Evolutionary conservation across 345 rosid species (phyloP).

Genomic region (Physaria fendleri): DNA sequence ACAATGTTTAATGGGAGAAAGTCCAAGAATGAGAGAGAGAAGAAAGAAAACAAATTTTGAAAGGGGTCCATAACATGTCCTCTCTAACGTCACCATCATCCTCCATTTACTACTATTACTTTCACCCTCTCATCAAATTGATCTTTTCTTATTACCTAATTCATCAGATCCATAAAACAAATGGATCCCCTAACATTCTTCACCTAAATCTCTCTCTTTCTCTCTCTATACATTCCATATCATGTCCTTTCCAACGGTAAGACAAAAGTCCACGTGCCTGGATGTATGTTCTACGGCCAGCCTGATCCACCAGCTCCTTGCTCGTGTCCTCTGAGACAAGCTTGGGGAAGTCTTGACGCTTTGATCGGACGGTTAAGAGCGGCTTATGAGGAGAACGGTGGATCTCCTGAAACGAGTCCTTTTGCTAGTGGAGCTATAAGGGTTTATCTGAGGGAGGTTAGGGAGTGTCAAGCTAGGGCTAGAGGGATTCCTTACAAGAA

Average conservation of each 20-base stretch:
- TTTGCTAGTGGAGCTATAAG: conserved; percentile 70
- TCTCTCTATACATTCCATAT: too few species aligned
- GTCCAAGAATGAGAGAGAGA: not conserved
- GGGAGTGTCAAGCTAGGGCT: conserved; percentile 80
- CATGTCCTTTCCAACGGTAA: too few species aligned
- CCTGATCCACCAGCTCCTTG: conserved; percentile 94
- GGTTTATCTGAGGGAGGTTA: conserved; percentile 65
- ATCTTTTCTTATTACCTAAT: conserved; percentile 16
- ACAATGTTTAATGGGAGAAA: not conserved
- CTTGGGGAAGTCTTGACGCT: conserved; percentile 94
- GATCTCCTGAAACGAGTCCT: conserved; percentile 69
- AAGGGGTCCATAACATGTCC: conserved; percentile 25
- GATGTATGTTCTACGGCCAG: conserved; percentile 76
- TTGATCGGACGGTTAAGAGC: conserved; percentile 86
- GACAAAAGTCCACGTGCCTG: conserved; percentile 69
- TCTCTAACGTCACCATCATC: conserved; percentile 26
- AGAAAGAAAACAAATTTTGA: conserved; percentile 5
- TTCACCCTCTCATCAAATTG: conserved; percentile 26
- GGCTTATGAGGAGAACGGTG: conserved; percentile 86
- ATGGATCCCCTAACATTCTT: conserved; percentile 12
- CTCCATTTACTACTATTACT: conserved; percentile 26
- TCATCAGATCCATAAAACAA: conserved; percentile 22
- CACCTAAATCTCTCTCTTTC: not conserved
- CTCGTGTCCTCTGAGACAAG: conserved; percentile 77
- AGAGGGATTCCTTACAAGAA: conserved; percentile 84